Evolutionary conservation across 306 rosid species (phyloP), one percentile per base, ranked within the genome.

Genomic region (Urtica urens): DNA sequence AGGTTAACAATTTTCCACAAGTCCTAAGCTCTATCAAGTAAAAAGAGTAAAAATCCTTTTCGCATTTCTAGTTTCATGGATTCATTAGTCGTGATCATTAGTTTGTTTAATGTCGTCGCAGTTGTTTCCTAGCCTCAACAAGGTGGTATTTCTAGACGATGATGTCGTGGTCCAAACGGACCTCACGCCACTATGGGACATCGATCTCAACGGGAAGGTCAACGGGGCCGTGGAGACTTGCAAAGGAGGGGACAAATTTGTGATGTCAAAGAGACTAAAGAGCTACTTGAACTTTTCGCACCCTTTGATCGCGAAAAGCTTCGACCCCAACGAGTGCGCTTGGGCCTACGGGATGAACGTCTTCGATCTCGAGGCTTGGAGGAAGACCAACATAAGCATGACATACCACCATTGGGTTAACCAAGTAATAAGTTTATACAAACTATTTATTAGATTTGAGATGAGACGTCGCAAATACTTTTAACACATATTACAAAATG

Each of bases 331-430:
- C 16, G 80, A 87, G 60, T 92, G 99, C 55, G 99, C 99, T 10
- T 92, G 96, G 99, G 99, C 99, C 30, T 92, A 92, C 57, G 99
- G 99, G 59, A 92, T 92, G 99, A 92, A 92, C 73, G 78, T 92
- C 52, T 92, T 92, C 53, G 96, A 92, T 68, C 75, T 92, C 44
- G 81, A 78, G 49, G 99, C 96, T 55, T 92, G 99, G 99, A 75
- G 96, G 67, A 92, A 66, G 65, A 85, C 99, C 68, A 92, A 85
- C 68, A 92, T 92, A 73, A 92, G 96, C 81, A 52, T 42, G 16
- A 69, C 82, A 46, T 92, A 85, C 66, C 86, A 92, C 53, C 48
- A 81, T 58, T 90, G 99, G 99, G 79, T 90, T 71, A 92, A 71
- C 46, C 85, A 81, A 80, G 99, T 77, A 58, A 44, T n/a, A n/a